phyloP scores from a whole-genome alignment of 176 grass and related monocot genomes.

The Phragmites australis region DNA sequence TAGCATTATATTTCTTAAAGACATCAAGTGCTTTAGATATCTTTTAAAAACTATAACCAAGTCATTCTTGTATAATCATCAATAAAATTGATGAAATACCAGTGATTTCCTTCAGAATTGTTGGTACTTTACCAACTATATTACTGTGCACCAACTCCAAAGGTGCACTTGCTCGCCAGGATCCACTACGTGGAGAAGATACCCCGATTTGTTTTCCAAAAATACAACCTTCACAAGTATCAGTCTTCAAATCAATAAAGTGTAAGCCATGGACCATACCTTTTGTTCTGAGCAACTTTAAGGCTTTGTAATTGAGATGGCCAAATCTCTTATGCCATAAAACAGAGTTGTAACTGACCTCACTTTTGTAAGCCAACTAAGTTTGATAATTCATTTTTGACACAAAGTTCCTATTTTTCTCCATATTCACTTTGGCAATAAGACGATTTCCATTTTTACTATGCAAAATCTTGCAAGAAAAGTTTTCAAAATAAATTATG shows the following conservation, averaged over 20 bases:
- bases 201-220: too few species aligned
- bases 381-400: background rate
- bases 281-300: slow-evolving; percentile 12
- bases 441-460: background rate
- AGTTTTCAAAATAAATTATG: slow-evolving; percentile 15
- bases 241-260: background rate
- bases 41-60: background rate
- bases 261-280: background rate
- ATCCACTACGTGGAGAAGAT: too few species aligned
- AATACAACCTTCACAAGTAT: background rate
- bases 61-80: background rate
- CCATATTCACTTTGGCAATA: background rate
- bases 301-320: slow-evolving; percentile 28
- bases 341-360: background rate
- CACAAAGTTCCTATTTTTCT: background rate
- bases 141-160: too few species aligned
- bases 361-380: background rate
- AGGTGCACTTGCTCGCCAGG: too few species aligned
- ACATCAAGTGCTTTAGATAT: background rate
- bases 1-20: too few species aligned
- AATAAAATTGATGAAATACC: background rate
- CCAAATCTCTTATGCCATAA: too few species aligned
- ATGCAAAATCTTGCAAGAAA: too few species aligned
- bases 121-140: background rate
- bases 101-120: background rate